phyloP scores from a whole-genome alignment of 2,329 filamentous ascomycete species.

The Verticillium zaregamsianum region DNA sequence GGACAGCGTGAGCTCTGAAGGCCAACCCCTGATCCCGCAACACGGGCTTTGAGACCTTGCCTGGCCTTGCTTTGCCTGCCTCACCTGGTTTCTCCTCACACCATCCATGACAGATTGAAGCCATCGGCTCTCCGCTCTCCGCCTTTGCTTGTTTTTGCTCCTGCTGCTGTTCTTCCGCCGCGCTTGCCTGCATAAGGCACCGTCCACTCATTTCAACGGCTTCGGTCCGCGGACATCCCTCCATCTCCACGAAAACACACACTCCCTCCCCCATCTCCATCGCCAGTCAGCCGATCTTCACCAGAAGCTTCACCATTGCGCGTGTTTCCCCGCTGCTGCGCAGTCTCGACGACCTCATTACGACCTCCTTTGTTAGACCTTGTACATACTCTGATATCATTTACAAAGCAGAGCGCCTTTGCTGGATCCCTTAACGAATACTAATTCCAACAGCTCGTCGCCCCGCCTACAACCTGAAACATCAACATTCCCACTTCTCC shows the following conservation, averaged over 20 bases:
- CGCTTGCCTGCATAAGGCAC: background rate
- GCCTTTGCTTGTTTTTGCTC: background rate
- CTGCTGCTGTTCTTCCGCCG: background rate
- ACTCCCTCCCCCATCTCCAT: background rate
- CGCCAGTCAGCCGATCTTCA: background rate
- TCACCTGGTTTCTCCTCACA: background rate
- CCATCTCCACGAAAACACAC: background rate
- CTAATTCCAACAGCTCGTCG: conserved; percentile 2
- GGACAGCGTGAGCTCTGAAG: background rate
- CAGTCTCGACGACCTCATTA: background rate
- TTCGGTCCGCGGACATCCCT: background rate
- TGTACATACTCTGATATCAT: background rate
- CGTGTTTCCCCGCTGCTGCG: background rate
- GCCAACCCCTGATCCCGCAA: background rate
- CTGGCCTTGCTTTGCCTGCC: background rate
- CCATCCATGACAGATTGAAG: background rate
- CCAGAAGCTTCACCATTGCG: background rate
- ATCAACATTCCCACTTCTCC: conserved; percentile 2
- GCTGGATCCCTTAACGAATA: background rate
- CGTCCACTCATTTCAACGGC: background rate
- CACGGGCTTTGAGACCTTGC: background rate
- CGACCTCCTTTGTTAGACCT: background rate
- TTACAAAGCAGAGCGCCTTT: background rate
- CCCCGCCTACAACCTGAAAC: conserved; percentile 6
- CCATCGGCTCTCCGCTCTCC: background rate